Evolutionary conservation across 257 asterid species (phyloP), one percentile per base, ranked within the genome.

Genomic region (Apocynum venetum): DNA sequence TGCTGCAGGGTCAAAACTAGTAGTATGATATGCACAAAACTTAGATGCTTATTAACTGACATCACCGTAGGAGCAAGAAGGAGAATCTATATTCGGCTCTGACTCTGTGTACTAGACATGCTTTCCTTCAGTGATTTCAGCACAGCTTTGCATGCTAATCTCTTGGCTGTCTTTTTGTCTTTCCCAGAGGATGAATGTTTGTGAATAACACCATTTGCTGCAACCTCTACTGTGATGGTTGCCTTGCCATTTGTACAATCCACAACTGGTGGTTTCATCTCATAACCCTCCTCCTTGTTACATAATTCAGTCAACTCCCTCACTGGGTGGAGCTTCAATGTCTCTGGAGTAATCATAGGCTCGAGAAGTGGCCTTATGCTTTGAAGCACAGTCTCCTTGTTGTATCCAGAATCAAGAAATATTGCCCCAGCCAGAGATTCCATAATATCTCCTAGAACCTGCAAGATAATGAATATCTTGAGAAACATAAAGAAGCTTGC

Each of bases 371-470:
- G 97, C 66, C 85, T 86, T 79, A 94, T 81, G 69, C 96, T 53
- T 77, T 56, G 75, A 72, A 89, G 87, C 3, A 90, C 95, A 0
- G 15, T 57, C 8, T 85, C 95, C 78, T 86, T 87, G 71, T 89
- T 61, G 53, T 86, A 86, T 36, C 90, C 89, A 0, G 98, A 94
- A 82, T 94, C 98, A 0, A 94, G 81, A 67, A 87, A 79, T 44
- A 94, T 87, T 0, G 98, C 96, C 25, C 97, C 98, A 0, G 92
- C 96, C 43, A 94, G 68, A 11, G 98, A 91, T 83, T 94, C 97
- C 36, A 92, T 89, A 10, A 94, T 76, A 76, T 94, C 98, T 31
- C 94, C 97, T n/a, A 94, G 94, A 43, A 94, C 98, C 97, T 92
- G 72, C 38, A 81, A 46, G 41, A 35, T 61, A 14, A 41, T 31